Percentiles rank a stretch among this genome's conserved stretches.
Conservation (phyloP, 768 basidiomycete species). For the Tylopilus cervinicoccineus region DNA sequence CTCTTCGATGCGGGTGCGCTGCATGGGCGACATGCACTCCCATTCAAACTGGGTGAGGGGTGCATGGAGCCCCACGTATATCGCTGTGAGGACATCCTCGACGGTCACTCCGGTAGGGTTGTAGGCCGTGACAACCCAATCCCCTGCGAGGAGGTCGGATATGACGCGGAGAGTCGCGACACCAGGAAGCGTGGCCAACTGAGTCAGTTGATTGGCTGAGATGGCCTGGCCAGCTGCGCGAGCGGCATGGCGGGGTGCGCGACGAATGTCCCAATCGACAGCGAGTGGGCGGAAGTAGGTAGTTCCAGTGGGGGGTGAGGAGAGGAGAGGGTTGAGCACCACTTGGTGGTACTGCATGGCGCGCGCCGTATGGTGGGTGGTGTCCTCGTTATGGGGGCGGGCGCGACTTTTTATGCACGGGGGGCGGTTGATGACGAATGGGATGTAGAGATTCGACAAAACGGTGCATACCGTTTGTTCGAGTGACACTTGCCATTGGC, state of each 20-base stretch:
- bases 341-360: slow-evolving; percentile 16
- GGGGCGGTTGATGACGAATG: neutral
- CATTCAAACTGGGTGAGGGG: slow-evolving; percentile 43
- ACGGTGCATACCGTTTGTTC: slow-evolving; percentile 8
- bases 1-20: slow-evolving; percentile 38
- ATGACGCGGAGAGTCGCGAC: slow-evolving; percentile 36
- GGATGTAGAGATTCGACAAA: too few relatives aligned
- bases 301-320: slow-evolving; percentile 9
- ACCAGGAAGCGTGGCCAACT: slow-evolving; percentile 43
- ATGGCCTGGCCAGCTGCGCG: slow-evolving; percentile 7
- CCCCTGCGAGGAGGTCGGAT: slow-evolving; percentile 44
- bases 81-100: slow-evolving; percentile 46
- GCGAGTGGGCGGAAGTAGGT: slow-evolving; percentile 12
- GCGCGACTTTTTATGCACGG: slow-evolving; percentile 14
- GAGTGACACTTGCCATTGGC: slow-evolving; percentile 15
- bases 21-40: slow-evolving; percentile 37
- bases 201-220: slow-evolving; percentile 29
- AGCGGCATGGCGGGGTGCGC: slow-evolving; percentile 32
- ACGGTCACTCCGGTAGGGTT: slow-evolving; percentile 48
- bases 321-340: slow-evolving; percentile 18
- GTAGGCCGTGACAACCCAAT: slow-evolving; percentile 40
- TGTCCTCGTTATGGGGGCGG: neutral
- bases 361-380: neutral
- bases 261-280: slow-evolving; percentile 50
- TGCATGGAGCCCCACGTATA: slow-evolving; percentile 36